Base-by-base conservation (phyloP, 2,329 filamentous ascomycete genomes). In the Sclerotinia spermophila region DNA sequence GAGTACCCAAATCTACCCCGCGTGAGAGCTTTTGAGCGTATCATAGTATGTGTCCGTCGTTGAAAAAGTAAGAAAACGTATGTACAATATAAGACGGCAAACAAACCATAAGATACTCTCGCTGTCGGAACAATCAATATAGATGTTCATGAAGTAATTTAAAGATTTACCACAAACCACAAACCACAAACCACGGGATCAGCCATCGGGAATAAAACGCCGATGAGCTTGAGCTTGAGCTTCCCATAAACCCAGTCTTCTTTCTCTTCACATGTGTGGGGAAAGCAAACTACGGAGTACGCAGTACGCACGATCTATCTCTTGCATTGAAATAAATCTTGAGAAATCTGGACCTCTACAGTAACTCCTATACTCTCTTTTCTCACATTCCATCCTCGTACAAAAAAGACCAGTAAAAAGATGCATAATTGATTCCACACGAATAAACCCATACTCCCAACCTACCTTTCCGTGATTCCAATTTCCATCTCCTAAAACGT, bases 1-100 rank as follows among this genome's bases (percentile, higher is more conserved):
- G 40, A 69, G 24, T 53, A 51, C 15, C 51, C 68, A 27, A 68
- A 65, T 48, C 60, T 58, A 75, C 73, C 73, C 72, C 73, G 76
- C 73, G 60, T 66, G 11, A 67, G n/a, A 30, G 61, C 40, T 42
- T 58, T 66, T 24, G 44, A 68, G 21, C 55, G 44, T 38, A 71
- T 68, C 69, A 71, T 66, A 24, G 56, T 55, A 17, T 33, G 27
- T 61, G 7, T 30, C 24, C 27, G 27, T 6, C 10, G 38, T 30
- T 44, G 2, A 15, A 27, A 27, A 40, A 24, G 38, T 27, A 45
- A 19, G 33, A 10, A 2, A 2, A 19, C 27, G 3, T 21, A 17
- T 19, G 2, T 60, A 53, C 13, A 8, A 27, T 17, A 17, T 8
- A 53, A 17, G 8, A 30, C 2, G n/a, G 48, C 21, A 33, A 44